Evolutionary conservation across 2,329 filamentous ascomycete genomes (phyloP).

Genomic region (Colletotrichum sp.): DNA sequence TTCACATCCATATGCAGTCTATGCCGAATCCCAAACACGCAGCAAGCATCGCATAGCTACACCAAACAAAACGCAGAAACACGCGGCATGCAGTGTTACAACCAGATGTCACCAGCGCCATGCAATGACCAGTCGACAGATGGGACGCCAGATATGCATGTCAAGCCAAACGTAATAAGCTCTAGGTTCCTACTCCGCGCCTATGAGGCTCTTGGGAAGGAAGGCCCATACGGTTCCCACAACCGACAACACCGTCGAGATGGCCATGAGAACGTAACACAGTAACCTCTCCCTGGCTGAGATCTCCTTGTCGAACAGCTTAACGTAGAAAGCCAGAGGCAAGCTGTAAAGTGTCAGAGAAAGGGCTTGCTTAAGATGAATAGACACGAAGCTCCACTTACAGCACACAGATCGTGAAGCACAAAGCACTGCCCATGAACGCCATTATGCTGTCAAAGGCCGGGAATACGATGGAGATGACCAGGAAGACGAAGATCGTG

Average conservation of each 20-base stretch:
- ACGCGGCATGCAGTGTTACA: not conserved
- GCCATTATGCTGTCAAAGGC: slow-evolving; percentile 91
- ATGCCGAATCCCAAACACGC: not conserved
- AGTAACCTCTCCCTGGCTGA: slow-evolving; percentile 64
- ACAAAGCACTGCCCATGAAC: slow-evolving; percentile 86
- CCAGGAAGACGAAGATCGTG: slow-evolving; percentile 74
- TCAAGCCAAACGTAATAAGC: not conserved
- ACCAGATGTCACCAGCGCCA: not conserved
- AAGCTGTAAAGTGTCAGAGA: slow-evolving; percentile 47
- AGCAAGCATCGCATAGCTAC: not conserved
- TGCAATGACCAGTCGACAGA: not conserved
- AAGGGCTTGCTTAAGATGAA: not conserved
- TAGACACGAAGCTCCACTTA: slow-evolving; percentile 32
- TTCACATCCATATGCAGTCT: not conserved
- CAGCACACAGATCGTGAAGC: slow-evolving; percentile 94
- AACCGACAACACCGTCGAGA: slow-evolving; percentile 73
- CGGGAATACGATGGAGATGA: slow-evolving; percentile 73
- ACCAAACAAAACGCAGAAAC: not conserved
- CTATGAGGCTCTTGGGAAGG: slow-evolving; percentile 77
- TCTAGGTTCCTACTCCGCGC: slow-evolving; percentile 45
- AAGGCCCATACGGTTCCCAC: slow-evolving; percentile 89
- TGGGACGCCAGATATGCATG: not conserved
- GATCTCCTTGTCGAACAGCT: slow-evolving; percentile 82
- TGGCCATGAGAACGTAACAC: slow-evolving; percentile 71
- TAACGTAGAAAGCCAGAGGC: slow-evolving; percentile 87